These are phyloP conservation scores for Blepharisma stoltei DNA, from an alignment of 73 alveolate species.

Conservation along the genomic window DNA sequence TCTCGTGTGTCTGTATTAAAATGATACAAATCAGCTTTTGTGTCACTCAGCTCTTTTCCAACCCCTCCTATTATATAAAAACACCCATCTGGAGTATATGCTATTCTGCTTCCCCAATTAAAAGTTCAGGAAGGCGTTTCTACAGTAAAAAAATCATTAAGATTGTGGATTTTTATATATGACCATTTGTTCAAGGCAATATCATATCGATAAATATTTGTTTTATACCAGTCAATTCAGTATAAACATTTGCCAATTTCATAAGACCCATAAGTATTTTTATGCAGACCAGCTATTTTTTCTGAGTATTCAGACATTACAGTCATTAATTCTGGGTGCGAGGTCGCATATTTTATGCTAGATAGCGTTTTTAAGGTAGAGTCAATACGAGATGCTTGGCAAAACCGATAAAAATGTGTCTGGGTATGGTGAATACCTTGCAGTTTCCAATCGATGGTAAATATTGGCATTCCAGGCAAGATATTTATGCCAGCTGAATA, in stretches of 20 bases:
- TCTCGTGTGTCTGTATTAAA: not conserved
- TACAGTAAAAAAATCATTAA: not conserved
- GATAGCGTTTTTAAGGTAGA: not conserved
- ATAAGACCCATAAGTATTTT: not conserved
- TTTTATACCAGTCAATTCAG: slow-evolving; percentile 19
- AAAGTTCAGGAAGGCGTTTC: not conserved
- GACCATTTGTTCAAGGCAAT: not conserved
- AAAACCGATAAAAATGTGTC: not conserved
- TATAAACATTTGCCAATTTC: not conserved
- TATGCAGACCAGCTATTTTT: not conserved
- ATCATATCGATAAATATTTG: slow-evolving; percentile 7
- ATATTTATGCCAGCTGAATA: not conserved
- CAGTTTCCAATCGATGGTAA: not conserved
- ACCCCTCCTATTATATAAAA: slow-evolving; percentile 15
- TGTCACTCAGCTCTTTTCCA: not conserved
- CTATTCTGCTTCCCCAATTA: slow-evolving; percentile 28
- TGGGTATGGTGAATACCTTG: not conserved
- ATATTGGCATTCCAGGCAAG: slow-evolving; percentile 6
- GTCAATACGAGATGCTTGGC: slow-evolving; percentile 1
- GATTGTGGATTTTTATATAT: not conserved
- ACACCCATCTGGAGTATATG: not conserved
- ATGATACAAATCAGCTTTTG: slow-evolving; percentile 1
- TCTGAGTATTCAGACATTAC: not conserved
- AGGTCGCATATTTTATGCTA: not conserved
- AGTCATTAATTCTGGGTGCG: not conserved